Percentiles rank a stretch among this genome's conserved stretches.
Evolutionary conservation across 441 rosid species (phyloP).

Genomic region (Aquilaria agallochum): DNA sequence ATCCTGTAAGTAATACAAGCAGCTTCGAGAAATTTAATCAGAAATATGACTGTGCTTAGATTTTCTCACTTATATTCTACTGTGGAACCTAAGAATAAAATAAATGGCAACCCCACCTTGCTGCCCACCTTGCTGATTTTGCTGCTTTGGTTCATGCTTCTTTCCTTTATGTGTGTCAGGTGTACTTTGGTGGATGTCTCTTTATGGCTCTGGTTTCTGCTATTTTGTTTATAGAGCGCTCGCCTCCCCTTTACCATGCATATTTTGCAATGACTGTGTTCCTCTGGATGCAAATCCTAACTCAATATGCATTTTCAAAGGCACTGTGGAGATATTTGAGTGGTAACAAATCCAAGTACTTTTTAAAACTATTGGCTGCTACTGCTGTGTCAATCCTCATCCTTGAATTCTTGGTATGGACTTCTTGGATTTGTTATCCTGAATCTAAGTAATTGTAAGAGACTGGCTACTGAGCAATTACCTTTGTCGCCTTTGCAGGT

Average conservation of each 20-base stretch:
- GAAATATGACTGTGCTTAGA: too few relatives aligned
- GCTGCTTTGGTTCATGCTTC: conserved; percentile 21
- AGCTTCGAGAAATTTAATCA: too few relatives aligned
- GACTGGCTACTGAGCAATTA: conserved; percentile 18
- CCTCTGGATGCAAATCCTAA: conserved; percentile 78
- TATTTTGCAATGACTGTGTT: conserved; percentile 79
- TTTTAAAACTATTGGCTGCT: conserved; percentile 52
- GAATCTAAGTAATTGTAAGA: conserved; percentile 10
- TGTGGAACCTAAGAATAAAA: too few relatives aligned
- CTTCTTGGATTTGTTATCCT: conserved; percentile 9
- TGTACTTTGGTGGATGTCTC: conserved; percentile 52
- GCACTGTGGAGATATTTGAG: conserved; percentile 56
- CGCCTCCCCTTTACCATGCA: conserved; percentile 93
- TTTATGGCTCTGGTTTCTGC: conserved; percentile 53
- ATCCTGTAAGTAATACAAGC: too few relatives aligned
- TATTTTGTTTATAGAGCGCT: conserved; percentile 58
- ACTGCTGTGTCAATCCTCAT: conserved; percentile 51
- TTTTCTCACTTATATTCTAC: too few relatives aligned
- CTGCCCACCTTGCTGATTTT: too few relatives aligned
- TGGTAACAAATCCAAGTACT: conserved; percentile 39
- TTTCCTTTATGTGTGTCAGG: conserved; percentile 41
- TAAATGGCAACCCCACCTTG: too few relatives aligned
- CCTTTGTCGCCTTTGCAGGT: conserved; percentile 55
- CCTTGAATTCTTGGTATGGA: conserved; percentile 81
- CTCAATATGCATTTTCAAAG: conserved; percentile 55